Evolutionary conservation across 257 asterid species (phyloP), one percentile per base, ranked within the genome.

Genomic region (Salvia hispanica): DNA sequence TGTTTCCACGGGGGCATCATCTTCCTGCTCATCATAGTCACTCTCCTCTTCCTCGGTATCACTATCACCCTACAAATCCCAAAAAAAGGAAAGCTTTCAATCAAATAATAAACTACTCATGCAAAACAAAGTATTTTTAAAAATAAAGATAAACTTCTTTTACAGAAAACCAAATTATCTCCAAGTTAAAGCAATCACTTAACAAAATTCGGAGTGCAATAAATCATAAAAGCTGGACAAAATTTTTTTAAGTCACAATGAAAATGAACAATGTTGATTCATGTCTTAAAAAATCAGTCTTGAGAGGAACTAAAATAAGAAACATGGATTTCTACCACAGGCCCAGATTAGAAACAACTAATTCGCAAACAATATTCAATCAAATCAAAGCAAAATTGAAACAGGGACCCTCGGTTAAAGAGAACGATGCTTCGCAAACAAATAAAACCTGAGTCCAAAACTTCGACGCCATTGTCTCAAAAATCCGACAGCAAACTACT

Each of bases 1-100:
- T 3, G 85, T 40, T 45, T 90, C 95, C 2, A 6, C 73, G 0
- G 66, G 67, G 5, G 7, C 80, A 47, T 14, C 78, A 10, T 81
- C 92, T 46, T 82, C 89, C 45, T 71, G 83, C 63, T 83, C 90
- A 47, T 66, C 72, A 13, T 78, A 79, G 14, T 78, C 78, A 33
- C 83, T 84, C 55, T 73, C 80, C 67, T 77, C 89, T 70, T 85
- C 89, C 75, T 87, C 95, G 5, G 86, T 78, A 2, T 84, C 98
- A 69, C 88, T 85, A n/a, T 86, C 96, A 6, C 83, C 96, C 89
- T 85, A 55, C 11, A 58, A 25, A 56, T 55, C 69, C 52, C 61
- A 40, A 33, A 25, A 58, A 48, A 62, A 0, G 3, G 5, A 63
- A 1, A 34, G 21, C 21, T 13, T 37, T 37, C 7, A 37, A 37